These are phyloP conservation scores for Penicillium decumbens DNA, from an alignment of 2,329 filamentous ascomycete species.

Conservation along the genomic window DNA sequence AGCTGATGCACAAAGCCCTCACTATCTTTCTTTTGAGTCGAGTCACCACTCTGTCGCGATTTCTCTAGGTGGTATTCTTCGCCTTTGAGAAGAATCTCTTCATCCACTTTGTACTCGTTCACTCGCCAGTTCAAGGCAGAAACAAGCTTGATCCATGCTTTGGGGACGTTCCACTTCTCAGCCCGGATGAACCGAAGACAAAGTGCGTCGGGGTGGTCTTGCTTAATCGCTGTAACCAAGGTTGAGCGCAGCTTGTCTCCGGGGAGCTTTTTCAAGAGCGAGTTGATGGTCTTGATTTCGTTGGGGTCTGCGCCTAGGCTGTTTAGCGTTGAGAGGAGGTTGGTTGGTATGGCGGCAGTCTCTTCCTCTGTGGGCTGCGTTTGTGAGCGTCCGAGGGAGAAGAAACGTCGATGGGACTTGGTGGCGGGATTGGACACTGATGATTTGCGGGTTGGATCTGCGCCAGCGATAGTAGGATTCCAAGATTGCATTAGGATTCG, in stretches of 20 bases:
- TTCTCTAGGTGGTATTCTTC: constrained; percentile 30
- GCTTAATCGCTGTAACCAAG: constrained; percentile 25
- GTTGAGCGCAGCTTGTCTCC: constrained; percentile 13
- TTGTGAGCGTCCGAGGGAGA: constrained; percentile 13
- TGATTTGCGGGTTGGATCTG: constrained; percentile 1
- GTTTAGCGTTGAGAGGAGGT: constrained; percentile 12
- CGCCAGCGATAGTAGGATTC: constrained; percentile 6
- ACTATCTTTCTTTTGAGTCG: constrained; percentile 19
- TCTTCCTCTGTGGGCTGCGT: constrained; percentile 9
- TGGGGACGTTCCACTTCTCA: constrained; percentile 40
- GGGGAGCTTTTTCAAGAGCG: constrained; percentile 23
- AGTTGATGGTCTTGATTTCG: constrained; percentile 19
- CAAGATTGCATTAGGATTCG: constrained; percentile 18
- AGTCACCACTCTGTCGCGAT: constrained; percentile 22
- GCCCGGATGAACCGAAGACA: constrained; percentile 41
- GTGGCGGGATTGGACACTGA: background rate
- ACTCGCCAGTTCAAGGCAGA: constrained; percentile 40
- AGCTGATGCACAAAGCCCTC: constrained; percentile 37
- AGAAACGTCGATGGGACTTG: constrained; percentile 11
- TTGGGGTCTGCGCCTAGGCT: constrained; percentile 5
- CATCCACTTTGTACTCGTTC: constrained; percentile 29
- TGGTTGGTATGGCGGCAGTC: constrained; percentile 10
- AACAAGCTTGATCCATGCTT: constrained; percentile 40
- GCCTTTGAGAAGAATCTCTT: constrained; percentile 32
- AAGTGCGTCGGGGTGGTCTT: constrained; percentile 39